A percentile compares a stretch with the other conserved stretches of the same genome.
Evolutionary conservation across 2,329 filamentous ascomycete genomes (phyloP).

Genomic region (Arthroderma sp.): DNA sequence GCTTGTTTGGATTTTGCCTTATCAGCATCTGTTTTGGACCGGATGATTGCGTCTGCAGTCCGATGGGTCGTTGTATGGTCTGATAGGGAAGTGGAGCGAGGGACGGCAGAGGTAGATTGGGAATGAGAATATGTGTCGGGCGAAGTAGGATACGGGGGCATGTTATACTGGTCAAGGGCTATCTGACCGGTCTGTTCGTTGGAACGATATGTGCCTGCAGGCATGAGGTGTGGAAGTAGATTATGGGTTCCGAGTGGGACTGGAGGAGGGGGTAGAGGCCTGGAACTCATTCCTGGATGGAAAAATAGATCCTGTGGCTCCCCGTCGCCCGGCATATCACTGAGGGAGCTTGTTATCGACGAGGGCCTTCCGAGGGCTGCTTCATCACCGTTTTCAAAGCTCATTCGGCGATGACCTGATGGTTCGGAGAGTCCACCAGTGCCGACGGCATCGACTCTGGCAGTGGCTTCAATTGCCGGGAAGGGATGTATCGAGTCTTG

Average conservation of each 20-base stretch:
- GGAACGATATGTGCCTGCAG: slow-evolving; percentile 48
- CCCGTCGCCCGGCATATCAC: slow-evolving; percentile 52
- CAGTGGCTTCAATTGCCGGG: slow-evolving; percentile 44
- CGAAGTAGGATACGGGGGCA: slow-evolving; percentile 27
- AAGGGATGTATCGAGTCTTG: slow-evolving; percentile 48
- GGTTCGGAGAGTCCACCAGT: slow-evolving; percentile 82
- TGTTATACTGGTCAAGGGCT: slow-evolving; percentile 27
- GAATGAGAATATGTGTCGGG: slow-evolving; percentile 43
- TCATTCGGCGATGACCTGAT: slow-evolving; percentile 54
- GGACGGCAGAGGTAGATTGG: slow-evolving; percentile 40
- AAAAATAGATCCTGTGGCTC: slow-evolving; percentile 89
- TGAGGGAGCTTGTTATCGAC: slow-evolving; percentile 36
- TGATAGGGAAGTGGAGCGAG: slow-evolving; percentile 69
- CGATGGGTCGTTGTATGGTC: slow-evolving; percentile 68
- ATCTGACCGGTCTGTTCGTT: slow-evolving; percentile 34
- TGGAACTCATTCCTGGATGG: slow-evolving; percentile 61
- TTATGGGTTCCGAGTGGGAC: slow-evolving; percentile 42
- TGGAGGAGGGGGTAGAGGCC: slow-evolving; percentile 53
- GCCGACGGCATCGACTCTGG: slow-evolving; percentile 71
- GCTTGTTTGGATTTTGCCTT: slow-evolving; percentile 42
- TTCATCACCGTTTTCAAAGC: slow-evolving; percentile 90
- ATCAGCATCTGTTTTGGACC: slow-evolving; percentile 90
- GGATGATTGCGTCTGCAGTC: slow-evolving; percentile 62
- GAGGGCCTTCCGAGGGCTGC: slow-evolving; percentile 45
- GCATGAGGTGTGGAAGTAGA: slow-evolving; percentile 37